A percentile compares a stretch with the other conserved stretches of the same genome.
These are phyloP conservation scores for Vitis labrusca DNA, from an alignment of 164 flowering plant species.

Conservation along the genomic window DNA sequence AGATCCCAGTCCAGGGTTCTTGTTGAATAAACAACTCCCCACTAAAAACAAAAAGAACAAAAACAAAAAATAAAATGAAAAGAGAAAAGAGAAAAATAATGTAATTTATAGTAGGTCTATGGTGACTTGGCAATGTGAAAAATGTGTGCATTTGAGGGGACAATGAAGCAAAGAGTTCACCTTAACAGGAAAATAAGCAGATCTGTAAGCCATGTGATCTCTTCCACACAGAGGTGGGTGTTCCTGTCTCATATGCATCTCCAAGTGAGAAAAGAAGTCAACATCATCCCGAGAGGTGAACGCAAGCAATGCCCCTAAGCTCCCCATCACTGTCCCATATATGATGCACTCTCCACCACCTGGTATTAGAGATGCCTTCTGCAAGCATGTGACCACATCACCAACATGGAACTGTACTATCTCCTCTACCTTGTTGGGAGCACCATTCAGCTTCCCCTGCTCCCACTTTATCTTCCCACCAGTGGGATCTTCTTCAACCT, in stretches of 20 bases:
- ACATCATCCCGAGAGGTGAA: slow-evolving; percentile 97
- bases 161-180: slow-evolving; percentile 30
- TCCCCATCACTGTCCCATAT: slow-evolving; percentile 99
- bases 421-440: slow-evolving; percentile 98
- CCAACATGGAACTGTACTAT: slow-evolving; percentile 97
- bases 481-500: slow-evolving; percentile 99
- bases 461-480: slow-evolving; percentile 99
- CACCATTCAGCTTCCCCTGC: slow-evolving; percentile 97
- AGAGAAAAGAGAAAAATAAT: too few relatives aligned
- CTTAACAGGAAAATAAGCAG: slow-evolving; percentile 97
- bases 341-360: slow-evolving; percentile 93
- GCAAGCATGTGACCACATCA: slow-evolving; percentile 86
- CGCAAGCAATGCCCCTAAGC: slow-evolving; percentile 91
- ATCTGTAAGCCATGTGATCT: slow-evolving; percentile 97
- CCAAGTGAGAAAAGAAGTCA: slow-evolving; percentile 97
- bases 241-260: slow-evolving; percentile 99
- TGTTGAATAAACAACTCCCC: not conserved
- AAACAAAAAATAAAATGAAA: too few relatives aligned
- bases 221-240: slow-evolving; percentile 97
- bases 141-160: not conserved
- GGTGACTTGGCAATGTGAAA: not conserved
- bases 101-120: not conserved
- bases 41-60: not conserved
- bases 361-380: slow-evolving; percentile 95
- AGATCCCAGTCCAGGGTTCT: not conserved